A percentile compares a stretch with the other conserved stretches of the same genome.
Evolutionary conservation across 2,329 filamentous ascomycete species (phyloP).

Genomic region (Aureobasidium sp.): DNA sequence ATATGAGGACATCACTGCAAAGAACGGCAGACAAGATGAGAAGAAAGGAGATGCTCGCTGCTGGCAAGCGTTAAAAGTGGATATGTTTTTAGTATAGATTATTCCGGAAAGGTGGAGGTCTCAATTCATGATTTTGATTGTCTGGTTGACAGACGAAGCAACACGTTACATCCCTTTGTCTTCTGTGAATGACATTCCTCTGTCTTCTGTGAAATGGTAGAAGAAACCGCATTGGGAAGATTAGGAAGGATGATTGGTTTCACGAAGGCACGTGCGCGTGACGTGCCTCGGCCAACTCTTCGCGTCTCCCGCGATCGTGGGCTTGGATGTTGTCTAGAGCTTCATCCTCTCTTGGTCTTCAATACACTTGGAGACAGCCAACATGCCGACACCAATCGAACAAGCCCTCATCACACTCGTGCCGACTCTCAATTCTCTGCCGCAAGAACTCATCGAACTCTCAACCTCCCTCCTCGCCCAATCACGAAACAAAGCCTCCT

Average conservation of each 20-base stretch:
- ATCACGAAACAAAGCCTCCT: conserved; percentile 67
- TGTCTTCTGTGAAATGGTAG: not conserved
- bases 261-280: not conserved
- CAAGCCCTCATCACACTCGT: conserved; percentile 65
- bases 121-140: not conserved
- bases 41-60: conserved; percentile 14
- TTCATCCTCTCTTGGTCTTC: not conserved
- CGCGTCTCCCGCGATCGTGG: not conserved
- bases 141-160: not conserved
- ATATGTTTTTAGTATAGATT: not conserved
- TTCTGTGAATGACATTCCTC: not conserved
- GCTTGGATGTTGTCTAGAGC: not conserved
- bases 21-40: conserved; percentile 46
- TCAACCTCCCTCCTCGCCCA: conserved; percentile 68
- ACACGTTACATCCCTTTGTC: not conserved
- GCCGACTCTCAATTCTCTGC: conserved; percentile 62
- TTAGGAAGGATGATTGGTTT: not conserved
- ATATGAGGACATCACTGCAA: conserved; percentile 62
- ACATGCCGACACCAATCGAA: conserved; percentile 65
- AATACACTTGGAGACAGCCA: not conserved
- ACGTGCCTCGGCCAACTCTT: not conserved
- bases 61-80: conserved; percentile 3
- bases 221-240: not conserved
- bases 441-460: conserved; percentile 60
- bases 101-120: not conserved